Evolutionary conservation across 768 basidiomycete genomes (phyloP), one percentile per base, ranked within the genome.

Genomic region (Auricularia sp.): DNA sequence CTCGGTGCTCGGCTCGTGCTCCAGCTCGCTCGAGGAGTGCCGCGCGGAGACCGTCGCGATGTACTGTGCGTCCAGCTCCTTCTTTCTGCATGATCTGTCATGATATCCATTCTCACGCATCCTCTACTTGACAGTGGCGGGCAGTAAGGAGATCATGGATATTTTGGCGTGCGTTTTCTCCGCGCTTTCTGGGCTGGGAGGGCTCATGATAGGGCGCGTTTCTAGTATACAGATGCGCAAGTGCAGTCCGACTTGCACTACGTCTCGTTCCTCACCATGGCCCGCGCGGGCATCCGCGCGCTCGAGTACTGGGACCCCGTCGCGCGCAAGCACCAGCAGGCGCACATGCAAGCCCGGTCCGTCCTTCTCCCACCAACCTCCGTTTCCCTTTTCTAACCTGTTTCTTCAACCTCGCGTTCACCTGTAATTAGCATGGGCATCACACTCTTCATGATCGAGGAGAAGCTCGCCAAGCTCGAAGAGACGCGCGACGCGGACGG

Each of bases 11-110:
- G 92, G 92, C 0, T 88, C 93, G 66, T 88, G 92, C 7, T 92
- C 90, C 3, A 93, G 91, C 0, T 93, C 92, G 1, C 84, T 93
- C 84, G 93, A 94, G 74, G 92, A 94, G 76, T 93, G 92, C 69
- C 85, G 93, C n/a, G 92, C 92, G 8, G 93, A 95, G 76, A 82
- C 90, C 2, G 92, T 92, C 23, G 89, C 89, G 0, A 77, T 94
- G 51, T 93, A 84, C 76, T 80, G 91, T 89, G 70, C 77, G 84
- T 76, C 29, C 29, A 29, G 29, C n/a, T 29, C 29, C 29, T 29
- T 29, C 56, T 4, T 51, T 51, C 21, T 14, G 11, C 29, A 39
- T 42, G 29, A 29, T 61, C 8, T 61, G 16, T 42, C 42, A n/a
- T 47, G 39, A 61, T 12, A 42, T 53, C 18, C 36, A 18, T 35